Percentiles rank a stretch among this genome's conserved stretches.
These are phyloP conservation scores for Neurospora sp. DNA, from an alignment of 2,329 filamentous ascomycete species.

Conservation along the genomic window DNA sequence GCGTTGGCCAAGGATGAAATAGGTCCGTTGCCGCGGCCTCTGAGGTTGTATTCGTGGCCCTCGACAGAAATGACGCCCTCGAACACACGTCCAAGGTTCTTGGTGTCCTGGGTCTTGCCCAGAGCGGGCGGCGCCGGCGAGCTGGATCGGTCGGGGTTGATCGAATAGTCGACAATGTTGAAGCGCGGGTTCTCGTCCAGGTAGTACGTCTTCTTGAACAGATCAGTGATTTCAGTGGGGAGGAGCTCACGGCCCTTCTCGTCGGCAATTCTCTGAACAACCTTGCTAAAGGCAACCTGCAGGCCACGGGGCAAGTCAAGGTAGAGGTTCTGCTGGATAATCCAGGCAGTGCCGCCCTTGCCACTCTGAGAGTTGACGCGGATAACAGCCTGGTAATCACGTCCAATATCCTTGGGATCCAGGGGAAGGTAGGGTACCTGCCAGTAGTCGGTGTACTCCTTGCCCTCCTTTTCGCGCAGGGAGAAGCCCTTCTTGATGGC, in stretches of 20 bases:
- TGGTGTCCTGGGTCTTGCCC: constrained; percentile 66
- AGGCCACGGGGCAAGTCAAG: constrained; percentile 88
- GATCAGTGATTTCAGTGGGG: constrained; percentile 68
- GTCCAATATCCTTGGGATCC: constrained; percentile 85
- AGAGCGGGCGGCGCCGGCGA: constrained; percentile 60
- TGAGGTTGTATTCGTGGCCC: constrained; percentile 66
- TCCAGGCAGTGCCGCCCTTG: constrained; percentile 91
- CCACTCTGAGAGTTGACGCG: constrained; percentile 95
- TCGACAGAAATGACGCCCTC: constrained; percentile 78
- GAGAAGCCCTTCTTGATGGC: constrained; percentile 92
- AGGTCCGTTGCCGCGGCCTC: constrained; percentile 78
- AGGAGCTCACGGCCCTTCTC: constrained; percentile 73
- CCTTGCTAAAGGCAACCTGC: constrained; percentile 80
- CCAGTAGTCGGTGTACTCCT: constrained; percentile 61
- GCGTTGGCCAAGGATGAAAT: constrained; percentile 83
- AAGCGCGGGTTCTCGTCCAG: constrained; percentile 78
- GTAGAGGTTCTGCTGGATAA: constrained; percentile 79
- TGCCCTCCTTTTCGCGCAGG: constrained; percentile 50
- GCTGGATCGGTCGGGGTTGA: constrained; percentile 69
- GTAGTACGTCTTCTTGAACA: constrained; percentile 88
- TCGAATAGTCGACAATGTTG: constrained; percentile 82
- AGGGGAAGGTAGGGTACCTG: constrained; percentile 85
- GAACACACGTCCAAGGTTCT: constrained; percentile 72
- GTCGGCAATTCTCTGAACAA: constrained; percentile 78
- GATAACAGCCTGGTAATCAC: constrained; percentile 96